Evolutionary conservation across 139 green algal species (phyloP), one percentile per base, ranked within the genome.

Genomic region (Bryopsis sp.): DNA sequence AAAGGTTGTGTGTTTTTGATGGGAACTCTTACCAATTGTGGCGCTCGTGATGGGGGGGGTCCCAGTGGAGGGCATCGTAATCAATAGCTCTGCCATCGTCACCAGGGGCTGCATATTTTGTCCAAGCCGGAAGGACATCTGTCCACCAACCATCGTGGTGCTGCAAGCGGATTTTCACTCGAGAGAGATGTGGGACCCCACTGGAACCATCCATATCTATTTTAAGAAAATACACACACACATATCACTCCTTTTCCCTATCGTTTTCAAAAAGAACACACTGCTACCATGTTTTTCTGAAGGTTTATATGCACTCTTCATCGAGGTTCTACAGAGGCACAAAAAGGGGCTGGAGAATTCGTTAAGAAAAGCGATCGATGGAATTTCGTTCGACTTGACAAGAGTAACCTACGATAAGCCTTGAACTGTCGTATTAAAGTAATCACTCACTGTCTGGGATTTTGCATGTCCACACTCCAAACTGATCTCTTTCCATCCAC

Each of bases 21-120:
- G 33, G 50, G 6, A 28, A 7, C 0, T 47, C 77, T 43, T 70
- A 83, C 78, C 81, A 88, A 24, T 64, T 7, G 71, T 88, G 74
- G 35, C 64, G 74, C 69, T 96, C 82, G 0, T 39, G 34, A 0
- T 57, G 26, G 0, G 90, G 90, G 0, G 92, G 93, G 67, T 95
- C 79, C 93, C 93, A 98, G 74, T 92, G 80, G 46, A 97, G 78
- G 46, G 88, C 92, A 76, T 98, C 91, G 78, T 93, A 98, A 32
- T 22, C 15, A 36, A 22, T 26, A 28, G 31, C 50, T 8, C 31
- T 15, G 31, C 50, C 33, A 22, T 6, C 24, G 15, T 22, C 5
- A 32, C 33, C 19, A 8, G 31, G 74, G 5, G 81, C 89, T 22
- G 91, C 89, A 68, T 81, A 92, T 15, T 60, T 84, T 59, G 89